Percentiles rank a stretch among this genome's conserved stretches.
phyloP scores from a whole-genome alignment of 2,329 filamentous ascomycete genomes.

The Alternaria sp. region DNA sequence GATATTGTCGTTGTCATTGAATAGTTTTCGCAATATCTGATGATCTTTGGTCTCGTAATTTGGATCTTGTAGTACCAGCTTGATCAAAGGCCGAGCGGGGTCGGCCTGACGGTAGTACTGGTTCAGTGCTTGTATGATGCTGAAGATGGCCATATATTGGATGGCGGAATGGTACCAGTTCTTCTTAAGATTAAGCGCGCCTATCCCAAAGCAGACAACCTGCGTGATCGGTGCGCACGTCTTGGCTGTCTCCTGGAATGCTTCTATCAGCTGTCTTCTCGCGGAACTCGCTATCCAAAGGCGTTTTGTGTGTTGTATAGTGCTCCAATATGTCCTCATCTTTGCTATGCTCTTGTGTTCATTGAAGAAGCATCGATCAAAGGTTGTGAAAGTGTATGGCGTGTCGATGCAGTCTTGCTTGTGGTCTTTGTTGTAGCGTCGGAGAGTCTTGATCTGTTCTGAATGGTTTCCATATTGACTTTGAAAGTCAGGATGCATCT shows the following conservation, averaged over 20 bases:
- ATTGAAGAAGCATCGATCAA: background rate
- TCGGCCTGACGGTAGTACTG: background rate
- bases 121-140: constrained; percentile 13
- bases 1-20: background rate
- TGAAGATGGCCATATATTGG: constrained; percentile 23
- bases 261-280: background rate
- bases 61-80: constrained; percentile 27
- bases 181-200: constrained; percentile 3
- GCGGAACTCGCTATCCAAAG: constrained; percentile 1
- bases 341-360: background rate
- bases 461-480: background rate
- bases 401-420: background rate
- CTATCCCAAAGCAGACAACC: constrained; percentile 22
- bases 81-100: background rate
- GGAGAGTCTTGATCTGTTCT: background rate
- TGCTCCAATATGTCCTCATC: background rate
- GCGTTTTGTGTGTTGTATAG: background rate
- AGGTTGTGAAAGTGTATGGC: background rate
- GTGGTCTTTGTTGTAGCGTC: background rate
- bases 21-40: constrained; percentile 1
- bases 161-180: constrained; percentile 7
- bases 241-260: background rate
- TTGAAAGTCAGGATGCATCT: constrained; percentile 12
- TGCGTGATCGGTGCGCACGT: constrained; percentile 5
- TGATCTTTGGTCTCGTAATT: constrained; percentile 14